Conservation (phyloP, 208 protist species). For the Strigomonas culicis region DNA sequence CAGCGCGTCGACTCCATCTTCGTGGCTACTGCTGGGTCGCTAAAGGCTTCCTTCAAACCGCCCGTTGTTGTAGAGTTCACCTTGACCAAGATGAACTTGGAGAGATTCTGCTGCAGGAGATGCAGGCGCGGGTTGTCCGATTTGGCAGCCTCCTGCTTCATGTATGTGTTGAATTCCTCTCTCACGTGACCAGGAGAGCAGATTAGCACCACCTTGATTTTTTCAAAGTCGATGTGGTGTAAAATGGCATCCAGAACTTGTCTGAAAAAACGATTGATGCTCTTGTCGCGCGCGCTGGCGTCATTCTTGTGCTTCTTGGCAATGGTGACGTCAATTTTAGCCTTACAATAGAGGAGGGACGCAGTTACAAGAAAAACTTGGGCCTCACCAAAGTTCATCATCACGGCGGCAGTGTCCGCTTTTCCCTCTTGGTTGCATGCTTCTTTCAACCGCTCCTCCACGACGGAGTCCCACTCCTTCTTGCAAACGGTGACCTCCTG, state of each 20-base stretch:
- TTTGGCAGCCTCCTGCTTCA: conserved; percentile 34
- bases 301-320: conserved; percentile 84
- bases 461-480: conserved; percentile 86
- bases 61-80: conserved; percentile 83
- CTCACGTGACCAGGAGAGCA: conserved; percentile 94
- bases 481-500: conserved; percentile 93
- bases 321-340: conserved; percentile 84
- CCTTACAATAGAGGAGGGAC: conserved; percentile 91
- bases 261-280: conserved; percentile 92
- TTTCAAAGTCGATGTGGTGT: conserved; percentile 90
- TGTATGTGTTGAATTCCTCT: conserved; percentile 77
- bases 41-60: conserved; percentile 86
- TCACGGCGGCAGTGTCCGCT: conserved; percentile 92
- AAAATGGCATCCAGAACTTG: conserved; percentile 84
- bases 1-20: conserved; percentile 89
- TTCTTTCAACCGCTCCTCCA: conserved; percentile 53
- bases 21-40: conserved; percentile 67
- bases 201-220: conserved; percentile 94
- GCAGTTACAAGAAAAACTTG: conserved; percentile 91
- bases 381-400: conserved; percentile 94
- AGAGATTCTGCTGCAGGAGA: conserved; percentile 71
- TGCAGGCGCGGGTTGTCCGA: conserved; percentile 59
- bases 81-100: conserved; percentile 92
- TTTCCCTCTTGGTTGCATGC: conserved; percentile 64
- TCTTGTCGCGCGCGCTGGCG: conserved; percentile 82